These are phyloP conservation scores for Populus ilicifolia DNA, from an alignment of 345 rosid species.

Conservation along the genomic window DNA sequence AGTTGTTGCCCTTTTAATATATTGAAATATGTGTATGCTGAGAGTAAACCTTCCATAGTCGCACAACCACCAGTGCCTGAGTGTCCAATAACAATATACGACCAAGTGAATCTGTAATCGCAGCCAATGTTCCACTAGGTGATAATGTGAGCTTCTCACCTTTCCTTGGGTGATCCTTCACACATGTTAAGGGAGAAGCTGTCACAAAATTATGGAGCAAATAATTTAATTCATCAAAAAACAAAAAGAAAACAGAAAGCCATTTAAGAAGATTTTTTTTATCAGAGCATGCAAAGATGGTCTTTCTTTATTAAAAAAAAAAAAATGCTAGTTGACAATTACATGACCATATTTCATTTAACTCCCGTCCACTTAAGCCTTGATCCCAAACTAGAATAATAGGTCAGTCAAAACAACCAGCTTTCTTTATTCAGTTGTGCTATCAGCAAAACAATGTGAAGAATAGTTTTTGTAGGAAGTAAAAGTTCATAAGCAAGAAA, in stretches of 20 bases:
- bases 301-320: background rate
- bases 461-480: background rate
- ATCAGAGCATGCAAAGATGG: background rate
- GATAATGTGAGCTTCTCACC: constrained; percentile 86
- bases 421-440: background rate
- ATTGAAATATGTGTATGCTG: background rate
- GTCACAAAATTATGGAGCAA: constrained; percentile 27
- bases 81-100: constrained; percentile 92
- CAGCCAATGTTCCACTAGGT: constrained; percentile 97
- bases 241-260: background rate
- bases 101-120: constrained; percentile 96
- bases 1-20: background rate
- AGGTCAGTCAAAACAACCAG: background rate
- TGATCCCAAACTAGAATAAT: background rate
- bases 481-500: background rate
- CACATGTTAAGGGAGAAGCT: constrained; percentile 94
- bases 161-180: constrained; percentile 92
- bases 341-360: background rate
- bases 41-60: constrained; percentile 83
- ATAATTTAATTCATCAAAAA: background rate
- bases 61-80: constrained; percentile 91
- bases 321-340: background rate
- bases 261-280: background rate
- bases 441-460: background rate
- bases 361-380: background rate